These are phyloP conservation scores for Lepidium campestre DNA, from an alignment of 441 rosid species.

Conservation along the genomic window DNA sequence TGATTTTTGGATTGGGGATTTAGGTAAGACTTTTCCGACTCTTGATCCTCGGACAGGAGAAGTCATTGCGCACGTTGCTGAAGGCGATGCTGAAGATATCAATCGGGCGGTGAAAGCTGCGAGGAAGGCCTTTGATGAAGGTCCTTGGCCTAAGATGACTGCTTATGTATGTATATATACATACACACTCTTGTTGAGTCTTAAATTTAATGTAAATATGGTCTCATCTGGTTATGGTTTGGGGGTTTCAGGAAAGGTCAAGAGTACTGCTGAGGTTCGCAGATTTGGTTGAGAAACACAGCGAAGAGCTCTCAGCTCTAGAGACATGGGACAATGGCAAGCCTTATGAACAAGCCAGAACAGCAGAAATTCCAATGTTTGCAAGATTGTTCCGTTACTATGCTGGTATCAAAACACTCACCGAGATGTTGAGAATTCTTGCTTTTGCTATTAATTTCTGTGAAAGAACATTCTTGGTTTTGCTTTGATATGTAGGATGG, in stretches of 20 bases:
- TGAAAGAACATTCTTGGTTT: slow-evolving; percentile 3
- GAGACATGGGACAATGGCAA: slow-evolving; percentile 93
- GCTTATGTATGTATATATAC: slow-evolving; percentile 38
- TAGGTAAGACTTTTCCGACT: slow-evolving; percentile 54
- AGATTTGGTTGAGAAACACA: slow-evolving; percentile 80
- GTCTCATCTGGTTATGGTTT: background rate
- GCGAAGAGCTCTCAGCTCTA: slow-evolving; percentile 64
- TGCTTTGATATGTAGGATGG: slow-evolving; percentile 46
- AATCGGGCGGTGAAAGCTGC: slow-evolving; percentile 56
- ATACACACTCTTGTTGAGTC: background rate
- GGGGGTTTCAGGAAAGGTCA: slow-evolving; percentile 67
- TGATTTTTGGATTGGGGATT: background rate
- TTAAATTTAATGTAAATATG: background rate
- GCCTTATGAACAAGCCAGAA: slow-evolving; percentile 61
- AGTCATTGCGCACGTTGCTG: slow-evolving; percentile 54
- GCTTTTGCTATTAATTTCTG: background rate
- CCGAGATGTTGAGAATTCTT: background rate
- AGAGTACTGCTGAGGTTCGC: slow-evolving; percentile 59
- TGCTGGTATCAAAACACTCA: slow-evolving; percentile 46
- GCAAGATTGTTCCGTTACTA: slow-evolving; percentile 64
- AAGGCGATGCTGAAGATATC: slow-evolving; percentile 55
- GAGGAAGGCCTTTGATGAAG: slow-evolving; percentile 64
- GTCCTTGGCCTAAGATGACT: slow-evolving; percentile 67
- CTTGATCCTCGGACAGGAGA: slow-evolving; percentile 49
- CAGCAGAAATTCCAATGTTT: slow-evolving; percentile 58